Evolutionary conservation across 495 filamentous ascomycete genomes (phyloP), one percentile per base, ranked within the genome.

Genomic region (Cercophora sp.): DNA sequence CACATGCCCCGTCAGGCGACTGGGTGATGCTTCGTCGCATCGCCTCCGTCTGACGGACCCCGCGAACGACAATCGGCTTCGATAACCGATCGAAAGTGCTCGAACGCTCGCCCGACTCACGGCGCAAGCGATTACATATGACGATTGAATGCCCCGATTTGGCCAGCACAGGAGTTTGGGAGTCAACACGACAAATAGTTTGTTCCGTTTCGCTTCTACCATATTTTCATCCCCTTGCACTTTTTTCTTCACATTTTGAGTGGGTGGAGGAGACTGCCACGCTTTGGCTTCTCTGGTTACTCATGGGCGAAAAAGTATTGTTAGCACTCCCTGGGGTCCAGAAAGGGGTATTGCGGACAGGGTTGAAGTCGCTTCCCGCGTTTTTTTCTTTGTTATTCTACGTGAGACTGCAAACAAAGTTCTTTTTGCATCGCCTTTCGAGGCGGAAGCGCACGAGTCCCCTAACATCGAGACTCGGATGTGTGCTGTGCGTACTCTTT

Each of bases 151-250:
- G 53, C 41, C 47, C 47, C 55, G 43, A 15, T 26, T 47, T 46
- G 56, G 55, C 47, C 55, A 64, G 62, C 59, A 65, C 56, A 34
- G 62, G 62, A 65, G 62, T 65, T 52, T 56, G 49, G 61, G 52
- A 51, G 47, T 54, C n/a, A n/a, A n/a, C n/a, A n/a, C n/a, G n/a
- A n/a, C n/a, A n/a, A n/a, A n/a, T n/a, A n/a, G n/a, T n/a, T n/a
- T n/a, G 10, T 11, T 53, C 46, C 34, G 40, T 52, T 37, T 23
- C 23, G 46, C 27, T 51, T 40, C 23, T 24, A 22, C 39, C 24
- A 20, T 48, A 32, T 53, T 26, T 2, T 53, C 34, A 24, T 48
- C 36, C 44, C 50, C 26, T 42, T 4, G 51, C n/a, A n/a, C n/a
- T 46, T 47, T 29, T 24, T 37, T 44, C 45, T 24, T 36, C 25